A percentile compares a stretch with the other conserved stretches of the same genome.
phyloP scores from a whole-genome alignment of 2,329 filamentous ascomycete species.

The Corynespora cassiicola region DNA sequence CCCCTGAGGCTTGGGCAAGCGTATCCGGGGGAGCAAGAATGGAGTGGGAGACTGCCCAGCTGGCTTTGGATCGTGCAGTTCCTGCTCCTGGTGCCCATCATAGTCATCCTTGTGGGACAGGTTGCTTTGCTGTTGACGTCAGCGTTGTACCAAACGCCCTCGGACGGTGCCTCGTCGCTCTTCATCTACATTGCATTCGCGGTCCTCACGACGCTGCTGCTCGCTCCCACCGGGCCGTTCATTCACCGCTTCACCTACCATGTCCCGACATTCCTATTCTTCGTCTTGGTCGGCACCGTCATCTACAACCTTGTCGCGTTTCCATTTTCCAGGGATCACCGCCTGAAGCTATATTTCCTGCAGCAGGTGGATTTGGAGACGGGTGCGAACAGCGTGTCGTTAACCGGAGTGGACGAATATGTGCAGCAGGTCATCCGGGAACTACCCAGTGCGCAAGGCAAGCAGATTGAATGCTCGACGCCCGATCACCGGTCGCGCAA shows the following conservation, averaged over 20 bases:
- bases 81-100: conserved; percentile 77
- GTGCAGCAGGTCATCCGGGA: conserved; percentile 65
- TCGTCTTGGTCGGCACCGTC: conserved; percentile 75
- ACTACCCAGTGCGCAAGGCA: conserved; percentile 73
- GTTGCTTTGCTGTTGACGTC: conserved; percentile 75
- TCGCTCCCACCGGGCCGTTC: conserved; percentile 82
- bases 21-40: conserved; percentile 79
- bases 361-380: conserved; percentile 79
- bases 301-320: conserved; percentile 88
- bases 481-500: conserved; percentile 50
- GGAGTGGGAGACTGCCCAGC: conserved; percentile 78
- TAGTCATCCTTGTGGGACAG: conserved; percentile 78
- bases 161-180: conserved; percentile 78
- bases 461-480: conserved; percentile 52
- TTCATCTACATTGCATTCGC: conserved; percentile 75
- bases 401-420: conserved; percentile 44
- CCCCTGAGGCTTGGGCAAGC: conserved; percentile 31
- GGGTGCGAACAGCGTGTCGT: conserved; percentile 70
- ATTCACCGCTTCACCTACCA: conserved; percentile 86
- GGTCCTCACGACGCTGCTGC: conserved; percentile 70
- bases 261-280: conserved; percentile 76
- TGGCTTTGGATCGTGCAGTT: conserved; percentile 93
- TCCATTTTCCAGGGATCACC: conserved; percentile 80
- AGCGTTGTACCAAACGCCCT: conserved; percentile 78
- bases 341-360: conserved; percentile 87